phyloP scores from a whole-genome alignment of 306 rosid species.

The Carpinus fangiana region DNA sequence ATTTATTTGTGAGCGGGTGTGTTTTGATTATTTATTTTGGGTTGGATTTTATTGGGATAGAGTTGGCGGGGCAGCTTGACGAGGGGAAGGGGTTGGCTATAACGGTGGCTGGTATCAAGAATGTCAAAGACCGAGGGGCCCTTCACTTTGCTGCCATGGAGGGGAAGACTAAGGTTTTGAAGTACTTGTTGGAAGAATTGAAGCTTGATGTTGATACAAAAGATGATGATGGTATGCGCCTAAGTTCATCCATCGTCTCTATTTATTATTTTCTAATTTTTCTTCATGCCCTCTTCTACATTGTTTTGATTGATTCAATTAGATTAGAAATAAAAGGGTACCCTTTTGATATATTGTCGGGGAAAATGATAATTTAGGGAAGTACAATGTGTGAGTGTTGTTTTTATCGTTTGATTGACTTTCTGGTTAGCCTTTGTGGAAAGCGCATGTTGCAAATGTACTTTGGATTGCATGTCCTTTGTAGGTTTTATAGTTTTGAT shows the following conservation, averaged over 20 bases:
- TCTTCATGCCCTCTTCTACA: background rate
- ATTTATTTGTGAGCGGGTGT: background rate
- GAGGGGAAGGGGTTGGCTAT: slow-evolving; percentile 69
- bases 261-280: background rate
- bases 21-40: slow-evolving; percentile 1
- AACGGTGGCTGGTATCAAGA: slow-evolving; percentile 75
- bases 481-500: background rate
- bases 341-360: background rate
- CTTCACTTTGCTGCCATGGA: slow-evolving; percentile 88
- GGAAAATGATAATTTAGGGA: background rate
- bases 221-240: slow-evolving; percentile 74
- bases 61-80: slow-evolving; percentile 65
- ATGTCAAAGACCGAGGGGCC: slow-evolving; percentile 90
- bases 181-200: slow-evolving; percentile 69
- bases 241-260: background rate
- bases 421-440: background rate
- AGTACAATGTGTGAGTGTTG: background rate
- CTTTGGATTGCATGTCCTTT: background rate
- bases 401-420: background rate
- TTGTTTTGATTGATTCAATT: background rate
- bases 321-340: background rate
- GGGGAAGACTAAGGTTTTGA: slow-evolving; percentile 78
- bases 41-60: slow-evolving; percentile 35
- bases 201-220: slow-evolving; percentile 68
- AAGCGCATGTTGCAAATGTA: background rate